Conservation (phyloP, 768 basidiomycete genomes). For the Lentinula boryana region DNA sequence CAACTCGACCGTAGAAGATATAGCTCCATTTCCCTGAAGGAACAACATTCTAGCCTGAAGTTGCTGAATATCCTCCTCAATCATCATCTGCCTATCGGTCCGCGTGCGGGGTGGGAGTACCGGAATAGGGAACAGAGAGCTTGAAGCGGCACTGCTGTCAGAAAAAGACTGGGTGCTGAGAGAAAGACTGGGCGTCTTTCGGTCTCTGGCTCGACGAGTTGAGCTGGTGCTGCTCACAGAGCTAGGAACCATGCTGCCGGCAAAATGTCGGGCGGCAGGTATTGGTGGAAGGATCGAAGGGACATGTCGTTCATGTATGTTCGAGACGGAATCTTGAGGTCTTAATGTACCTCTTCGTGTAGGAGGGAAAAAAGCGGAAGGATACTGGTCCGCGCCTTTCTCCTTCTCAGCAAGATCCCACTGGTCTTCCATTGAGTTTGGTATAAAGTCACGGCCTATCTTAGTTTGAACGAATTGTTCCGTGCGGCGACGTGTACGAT, state of each 20-base stretch:
- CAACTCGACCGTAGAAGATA: not conserved
- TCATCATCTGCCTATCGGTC: constrained; percentile 2
- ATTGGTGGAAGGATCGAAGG: not conserved
- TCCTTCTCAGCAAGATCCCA: not conserved
- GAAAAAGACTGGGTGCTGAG: not conserved
- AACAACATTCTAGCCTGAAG: constrained; percentile 3
- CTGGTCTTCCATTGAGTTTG: not conserved
- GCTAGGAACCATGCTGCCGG: not conserved
- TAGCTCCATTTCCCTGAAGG: not conserved
- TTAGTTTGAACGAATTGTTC: not conserved
- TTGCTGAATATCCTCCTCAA: constrained; percentile 2
- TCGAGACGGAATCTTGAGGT: not conserved
- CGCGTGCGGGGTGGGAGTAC: constrained; percentile 1
- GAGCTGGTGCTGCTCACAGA: not conserved
- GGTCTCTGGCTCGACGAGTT: not conserved
- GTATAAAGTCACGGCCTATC: not conserved
- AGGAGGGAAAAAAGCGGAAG: not conserved
- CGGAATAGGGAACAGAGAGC: not conserved
- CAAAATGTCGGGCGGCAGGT: not conserved
- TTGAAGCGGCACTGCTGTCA: not conserved
- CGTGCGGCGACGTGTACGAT: constrained; percentile 3
- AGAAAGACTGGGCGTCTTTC: not conserved
- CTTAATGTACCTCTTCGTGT: not conserved
- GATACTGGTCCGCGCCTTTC: not conserved
- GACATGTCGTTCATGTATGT: not conserved